Conservation (phyloP, 2,329 filamentous ascomycete species). For the Anthostomella pinea region DNA sequence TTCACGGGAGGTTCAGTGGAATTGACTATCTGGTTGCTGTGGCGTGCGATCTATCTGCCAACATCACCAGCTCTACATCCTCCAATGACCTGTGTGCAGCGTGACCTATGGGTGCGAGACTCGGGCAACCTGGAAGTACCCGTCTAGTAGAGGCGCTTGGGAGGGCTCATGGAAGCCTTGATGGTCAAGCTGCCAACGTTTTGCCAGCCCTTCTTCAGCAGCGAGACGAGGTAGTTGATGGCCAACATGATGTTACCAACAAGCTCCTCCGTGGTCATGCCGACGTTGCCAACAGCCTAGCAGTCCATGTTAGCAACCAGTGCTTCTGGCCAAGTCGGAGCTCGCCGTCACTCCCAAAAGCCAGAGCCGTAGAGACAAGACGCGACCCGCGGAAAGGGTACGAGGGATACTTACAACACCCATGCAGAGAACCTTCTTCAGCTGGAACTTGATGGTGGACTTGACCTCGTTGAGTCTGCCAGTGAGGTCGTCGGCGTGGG, state of each 20-base stretch:
- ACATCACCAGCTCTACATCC: conserved; percentile 28
- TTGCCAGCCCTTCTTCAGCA: conserved; percentile 99
- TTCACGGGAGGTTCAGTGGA: conserved; percentile 24
- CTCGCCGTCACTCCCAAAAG: too few relatives aligned
- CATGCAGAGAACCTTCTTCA: conserved; percentile 99
- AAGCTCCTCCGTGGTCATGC: conserved; percentile 93
- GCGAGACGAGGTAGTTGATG: conserved; percentile 99
- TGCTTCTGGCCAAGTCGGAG: too few relatives aligned
- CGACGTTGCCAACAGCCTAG: conserved; percentile 98
- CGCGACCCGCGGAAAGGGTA: too few relatives aligned
- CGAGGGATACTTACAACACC: too few relatives aligned
- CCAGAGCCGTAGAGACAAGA: too few relatives aligned
- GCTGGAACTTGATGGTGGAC: conserved; percentile 99
- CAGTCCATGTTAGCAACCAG: too few relatives aligned
- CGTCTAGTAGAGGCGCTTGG: conserved; percentile 91
- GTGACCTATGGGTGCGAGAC: too few relatives aligned
- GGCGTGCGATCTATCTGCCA: conserved; percentile 13
- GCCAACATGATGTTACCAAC: conserved; percentile 99
- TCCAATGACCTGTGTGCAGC: conserved; percentile 18
- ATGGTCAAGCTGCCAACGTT: conserved; percentile 99
- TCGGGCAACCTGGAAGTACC: too few relatives aligned
- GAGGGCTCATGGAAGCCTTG: conserved; percentile 99
- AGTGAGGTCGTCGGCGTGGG: conserved; percentile 89
- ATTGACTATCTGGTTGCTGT: conserved; percentile 26
- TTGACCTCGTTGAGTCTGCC: conserved; percentile 99